A percentile compares a stretch with the other conserved stretches of the same genome.
These are phyloP conservation scores for Debaryomyces singareniensis DNA, from an alignment of 1,139 yeast species.

Conservation along the genomic window DNA sequence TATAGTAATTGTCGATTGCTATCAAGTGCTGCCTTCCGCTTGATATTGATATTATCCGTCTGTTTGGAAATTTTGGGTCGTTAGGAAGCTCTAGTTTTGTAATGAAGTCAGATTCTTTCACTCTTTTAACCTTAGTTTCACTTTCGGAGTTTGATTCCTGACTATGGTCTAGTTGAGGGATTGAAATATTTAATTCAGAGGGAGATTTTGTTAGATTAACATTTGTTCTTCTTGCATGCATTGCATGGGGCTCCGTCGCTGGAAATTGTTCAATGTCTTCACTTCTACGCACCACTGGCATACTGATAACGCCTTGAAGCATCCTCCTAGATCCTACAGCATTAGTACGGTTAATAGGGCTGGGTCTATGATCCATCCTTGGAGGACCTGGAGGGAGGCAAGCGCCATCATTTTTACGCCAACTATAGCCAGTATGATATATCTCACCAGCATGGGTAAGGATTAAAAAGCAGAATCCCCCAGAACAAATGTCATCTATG, in stretches of 20 bases:
- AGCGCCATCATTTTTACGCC: slow-evolving; percentile 28
- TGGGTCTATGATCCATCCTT: slow-evolving; percentile 11
- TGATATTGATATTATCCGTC: slow-evolving; percentile 42
- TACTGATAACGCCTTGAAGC: slow-evolving; percentile 7
- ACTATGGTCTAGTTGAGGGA: neutral
- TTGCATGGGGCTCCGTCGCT: neutral
- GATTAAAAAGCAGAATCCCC: slow-evolving; percentile 64
- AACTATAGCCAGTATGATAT: slow-evolving; percentile 47
- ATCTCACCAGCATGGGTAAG: slow-evolving; percentile 49
- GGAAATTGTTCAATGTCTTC: slow-evolving; percentile 4
- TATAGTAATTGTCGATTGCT: slow-evolving; percentile 49
- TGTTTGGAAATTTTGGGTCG: slow-evolving; percentile 6
- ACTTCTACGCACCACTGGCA: slow-evolving; percentile 6
- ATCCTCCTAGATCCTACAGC: neutral
- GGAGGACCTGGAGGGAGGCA: slow-evolving; percentile 18
- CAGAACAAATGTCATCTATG: slow-evolving; percentile 53
- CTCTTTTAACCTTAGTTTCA: slow-evolving; percentile 3
- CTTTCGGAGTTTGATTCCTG: slow-evolving; percentile 2
- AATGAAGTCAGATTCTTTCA: slow-evolving; percentile 24
- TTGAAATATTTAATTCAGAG: slow-evolving; percentile 11
- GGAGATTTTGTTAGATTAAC: slow-evolving; percentile 17
- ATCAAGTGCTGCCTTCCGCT: slow-evolving; percentile 65
- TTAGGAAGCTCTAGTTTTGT: slow-evolving; percentile 22
- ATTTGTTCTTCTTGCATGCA: slow-evolving; percentile 9
- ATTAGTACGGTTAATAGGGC: slow-evolving; percentile 3